A percentile compares a stretch with the other conserved stretches of the same genome.
phyloP scores from a whole-genome alignment of 345 rosid species.

The Litchi chinensis region DNA sequence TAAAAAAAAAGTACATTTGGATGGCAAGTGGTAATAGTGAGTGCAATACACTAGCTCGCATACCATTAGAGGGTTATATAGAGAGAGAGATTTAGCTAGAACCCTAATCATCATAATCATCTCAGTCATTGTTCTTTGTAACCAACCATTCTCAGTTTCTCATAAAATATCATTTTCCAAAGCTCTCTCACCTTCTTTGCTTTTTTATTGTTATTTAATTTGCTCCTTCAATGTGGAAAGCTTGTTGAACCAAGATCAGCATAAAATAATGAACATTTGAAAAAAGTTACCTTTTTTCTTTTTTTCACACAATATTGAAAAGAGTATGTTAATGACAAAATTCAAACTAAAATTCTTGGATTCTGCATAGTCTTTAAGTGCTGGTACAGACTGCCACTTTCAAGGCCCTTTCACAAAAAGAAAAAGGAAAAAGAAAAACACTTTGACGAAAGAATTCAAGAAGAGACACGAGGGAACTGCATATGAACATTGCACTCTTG shows the following conservation, averaged over 20 bases:
- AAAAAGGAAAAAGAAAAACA: no score
- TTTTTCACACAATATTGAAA: no score
- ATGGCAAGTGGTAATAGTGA: constrained; percentile 14
- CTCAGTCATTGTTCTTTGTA: constrained; percentile 7
- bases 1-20: neutral
- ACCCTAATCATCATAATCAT: constrained; percentile 11
- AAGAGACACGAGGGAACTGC: no score
- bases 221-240: neutral
- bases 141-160: constrained; percentile 11
- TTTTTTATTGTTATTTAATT: no score
- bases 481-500: no score
- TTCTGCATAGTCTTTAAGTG: neutral
- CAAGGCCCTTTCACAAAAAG: neutral
- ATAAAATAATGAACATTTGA: neutral
- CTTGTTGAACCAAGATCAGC: neutral
- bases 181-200: neutral
- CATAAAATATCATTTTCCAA: constrained; percentile 13
- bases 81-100: neutral
- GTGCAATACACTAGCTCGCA: constrained; percentile 11
- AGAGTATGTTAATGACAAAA: neutral
- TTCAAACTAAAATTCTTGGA: neutral
- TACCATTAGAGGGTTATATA: constrained; percentile 14
- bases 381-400: neutral
- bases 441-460: neutral
- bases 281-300: no score